A percentile compares a stretch with the other conserved stretches of the same genome.
phyloP scores from a whole-genome alignment of 495 filamentous ascomycete genomes.

The Letharia lupina region DNA sequence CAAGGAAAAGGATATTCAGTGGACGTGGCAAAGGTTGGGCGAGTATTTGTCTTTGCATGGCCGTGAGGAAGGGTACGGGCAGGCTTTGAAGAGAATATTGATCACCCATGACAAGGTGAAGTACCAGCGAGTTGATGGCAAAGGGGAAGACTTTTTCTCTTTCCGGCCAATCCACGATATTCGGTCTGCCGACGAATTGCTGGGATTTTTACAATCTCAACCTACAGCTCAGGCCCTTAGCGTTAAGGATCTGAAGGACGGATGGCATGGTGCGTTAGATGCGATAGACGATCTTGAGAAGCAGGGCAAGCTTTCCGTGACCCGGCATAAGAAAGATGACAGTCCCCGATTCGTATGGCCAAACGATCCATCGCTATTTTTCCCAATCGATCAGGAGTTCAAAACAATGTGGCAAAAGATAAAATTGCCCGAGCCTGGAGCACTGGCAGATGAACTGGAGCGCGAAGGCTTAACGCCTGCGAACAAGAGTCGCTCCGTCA shows the following conservation, averaged over 20 bases:
- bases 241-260: slow-evolving; percentile 87
- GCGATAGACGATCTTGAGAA: slow-evolving; percentile 69
- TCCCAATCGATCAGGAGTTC: slow-evolving; percentile 75
- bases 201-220: slow-evolving; percentile 70
- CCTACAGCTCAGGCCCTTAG: slow-evolving; percentile 69
- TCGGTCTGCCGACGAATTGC: slow-evolving; percentile 60
- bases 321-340: slow-evolving; percentile 88
- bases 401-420: slow-evolving; percentile 72
- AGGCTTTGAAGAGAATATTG: slow-evolving; percentile 42
- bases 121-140: slow-evolving; percentile 52
- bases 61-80: slow-evolving; percentile 39
- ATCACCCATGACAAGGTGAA: slow-evolving; percentile 57
- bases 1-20: slow-evolving; percentile 62
- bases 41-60: slow-evolving; percentile 64
- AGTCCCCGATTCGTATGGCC: slow-evolving; percentile 78
- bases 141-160: slow-evolving; percentile 58
- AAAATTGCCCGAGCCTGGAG: slow-evolving; percentile 63
- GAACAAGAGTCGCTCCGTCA: slow-evolving; percentile 61
- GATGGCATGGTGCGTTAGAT: slow-evolving; percentile 76
- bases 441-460: slow-evolving; percentile 64
- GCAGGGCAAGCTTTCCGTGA: slow-evolving; percentile 71
- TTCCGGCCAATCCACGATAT: slow-evolving; percentile 78
- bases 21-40: slow-evolving; percentile 64
- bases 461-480: slow-evolving; percentile 69
- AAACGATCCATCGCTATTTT: slow-evolving; percentile 68